Percentiles rank a stretch among this genome's conserved stretches.
Evolutionary conservation across 192 early-diverging fungal genomes (phyloP).

Genomic region (Coemansia sp.): DNA sequence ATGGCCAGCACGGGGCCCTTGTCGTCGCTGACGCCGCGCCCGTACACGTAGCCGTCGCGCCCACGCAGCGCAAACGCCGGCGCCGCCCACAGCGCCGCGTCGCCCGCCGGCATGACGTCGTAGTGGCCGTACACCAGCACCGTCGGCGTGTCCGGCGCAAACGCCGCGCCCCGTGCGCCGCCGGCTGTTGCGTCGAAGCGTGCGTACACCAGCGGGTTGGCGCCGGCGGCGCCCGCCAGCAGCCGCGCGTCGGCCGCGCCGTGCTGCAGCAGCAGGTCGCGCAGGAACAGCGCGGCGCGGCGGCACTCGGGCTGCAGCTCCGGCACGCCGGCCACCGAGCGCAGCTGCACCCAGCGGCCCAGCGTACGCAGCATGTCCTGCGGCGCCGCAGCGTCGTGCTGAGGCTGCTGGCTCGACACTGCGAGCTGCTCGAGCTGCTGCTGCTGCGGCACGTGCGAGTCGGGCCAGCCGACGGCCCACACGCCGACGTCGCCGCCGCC

Average conservation of each 20-base stretch:
- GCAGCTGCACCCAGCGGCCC: conserved; percentile 67
- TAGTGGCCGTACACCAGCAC: conserved; percentile 79
- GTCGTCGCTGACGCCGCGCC: conserved; percentile 76
- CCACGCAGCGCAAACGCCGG: conserved; percentile 66
- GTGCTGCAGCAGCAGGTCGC: conserved; percentile 62
- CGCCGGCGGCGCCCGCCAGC: conserved; percentile 58
- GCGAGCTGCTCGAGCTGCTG: not conserved
- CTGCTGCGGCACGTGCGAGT: not conserved
- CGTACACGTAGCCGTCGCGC: conserved; percentile 72
- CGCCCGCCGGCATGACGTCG: conserved; percentile 73
- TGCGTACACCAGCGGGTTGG: conserved; percentile 71
- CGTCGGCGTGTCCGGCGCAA: conserved; percentile 32
- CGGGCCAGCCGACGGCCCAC: conserved; percentile 42
- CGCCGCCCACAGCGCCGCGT: conserved; percentile 61
- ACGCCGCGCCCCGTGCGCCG: conserved; percentile 13
- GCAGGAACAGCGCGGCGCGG: conserved; percentile 69
- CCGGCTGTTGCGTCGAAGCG: conserved; percentile 50
- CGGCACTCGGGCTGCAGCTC: conserved; percentile 70
- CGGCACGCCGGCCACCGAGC: conserved; percentile 64
- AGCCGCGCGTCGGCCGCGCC: conserved; percentile 59
- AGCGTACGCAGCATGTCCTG: conserved; percentile 18
- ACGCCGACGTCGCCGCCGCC: conserved; percentile 59
- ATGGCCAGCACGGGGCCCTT: conserved; percentile 75
- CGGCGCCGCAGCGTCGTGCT: not conserved
- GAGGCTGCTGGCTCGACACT: too few relatives aligned